Conservation (phyloP, 495 filamentous ascomycete species). For the Penicillium steckii region DNA sequence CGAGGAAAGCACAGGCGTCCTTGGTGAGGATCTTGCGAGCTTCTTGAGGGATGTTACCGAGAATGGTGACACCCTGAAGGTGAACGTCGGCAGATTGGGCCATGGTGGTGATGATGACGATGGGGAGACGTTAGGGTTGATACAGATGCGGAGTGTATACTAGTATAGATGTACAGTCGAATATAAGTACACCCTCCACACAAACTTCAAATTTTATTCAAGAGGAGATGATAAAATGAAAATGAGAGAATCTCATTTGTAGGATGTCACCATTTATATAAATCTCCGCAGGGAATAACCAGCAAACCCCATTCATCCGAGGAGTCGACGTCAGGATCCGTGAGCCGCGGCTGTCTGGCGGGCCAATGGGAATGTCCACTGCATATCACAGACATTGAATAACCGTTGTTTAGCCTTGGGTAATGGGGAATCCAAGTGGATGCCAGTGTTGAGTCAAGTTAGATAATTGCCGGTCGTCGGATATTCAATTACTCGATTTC, state of each 20-base stretch:
- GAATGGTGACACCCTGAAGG: conserved; percentile 84
- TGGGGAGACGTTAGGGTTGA: not conserved
- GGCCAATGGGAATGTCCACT: too few species aligned
- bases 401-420: too few species aligned
- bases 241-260: not conserved
- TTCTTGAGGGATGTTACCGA: conserved; percentile 72
- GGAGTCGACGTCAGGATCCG: not conserved
- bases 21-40: conserved; percentile 89
- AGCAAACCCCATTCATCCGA: conserved; percentile 6
- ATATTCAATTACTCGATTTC: not conserved
- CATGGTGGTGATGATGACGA: conserved; percentile 51
- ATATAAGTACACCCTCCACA: too few species aligned
- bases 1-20: conserved; percentile 88
- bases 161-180: too few species aligned
- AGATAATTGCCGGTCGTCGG: not conserved
- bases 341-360: not conserved
- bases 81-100: conserved; percentile 63
- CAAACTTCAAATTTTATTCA: not conserved
- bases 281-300: not conserved
- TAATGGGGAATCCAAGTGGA: too few species aligned
- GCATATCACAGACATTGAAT: too few species aligned
- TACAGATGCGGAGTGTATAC: not conserved
- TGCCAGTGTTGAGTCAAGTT: not conserved
- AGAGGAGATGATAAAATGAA: not conserved
- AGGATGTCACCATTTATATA: too few species aligned